Base-by-base conservation (phyloP, 176 grass and related monocot species). In the Zea mays region DNA sequence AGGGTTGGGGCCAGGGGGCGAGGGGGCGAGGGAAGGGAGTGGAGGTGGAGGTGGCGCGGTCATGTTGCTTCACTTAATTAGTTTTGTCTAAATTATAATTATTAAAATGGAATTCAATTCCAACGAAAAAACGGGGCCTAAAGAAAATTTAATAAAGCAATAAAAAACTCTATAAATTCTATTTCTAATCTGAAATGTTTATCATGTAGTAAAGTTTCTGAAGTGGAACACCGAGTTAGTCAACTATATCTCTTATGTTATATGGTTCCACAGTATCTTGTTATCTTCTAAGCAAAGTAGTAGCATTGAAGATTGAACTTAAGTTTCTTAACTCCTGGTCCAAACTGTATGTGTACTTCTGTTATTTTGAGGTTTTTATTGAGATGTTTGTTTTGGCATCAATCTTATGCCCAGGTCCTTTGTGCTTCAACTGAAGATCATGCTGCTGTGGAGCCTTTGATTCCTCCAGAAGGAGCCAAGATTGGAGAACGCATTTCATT, bases 341-440 rank as follows among this genome's bases (percentile, higher is more conserved):
- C 34, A 34, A 83, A 79, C 11, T 79, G 52, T 50, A 34, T 11
- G 5, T 15, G 38, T 17, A 40, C 1, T 45, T 45, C 19, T 80
- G 52, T 39, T 88, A 49, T 10, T 80, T 68, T 36, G 49, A 81
- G 21, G 3, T 16, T 17, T 82, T 82, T 4, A 57, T 70, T 57
- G 16, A 58, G 52, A 60, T 64, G 2, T 67, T 67, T 17, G 54
- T 88, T 56, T 70, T 70, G 8, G 38, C 5, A 58, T 36, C 65
- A 40, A 64, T 54, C 14, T 10, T 43, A 52, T 61, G 72, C 40
- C 41, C 73, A 94, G 92, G 92, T 94, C 47, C 59, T 94, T 27
- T 99, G 96, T 77, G 90, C 96, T 71, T 99, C 96, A 81, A 90
- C 72, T 76, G 69, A 95, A 87, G 96, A 99, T 77, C 92, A 93